Conservation (phyloP, 202 grass and related monocot genomes). For the Hordeum pubiflorum region DNA sequence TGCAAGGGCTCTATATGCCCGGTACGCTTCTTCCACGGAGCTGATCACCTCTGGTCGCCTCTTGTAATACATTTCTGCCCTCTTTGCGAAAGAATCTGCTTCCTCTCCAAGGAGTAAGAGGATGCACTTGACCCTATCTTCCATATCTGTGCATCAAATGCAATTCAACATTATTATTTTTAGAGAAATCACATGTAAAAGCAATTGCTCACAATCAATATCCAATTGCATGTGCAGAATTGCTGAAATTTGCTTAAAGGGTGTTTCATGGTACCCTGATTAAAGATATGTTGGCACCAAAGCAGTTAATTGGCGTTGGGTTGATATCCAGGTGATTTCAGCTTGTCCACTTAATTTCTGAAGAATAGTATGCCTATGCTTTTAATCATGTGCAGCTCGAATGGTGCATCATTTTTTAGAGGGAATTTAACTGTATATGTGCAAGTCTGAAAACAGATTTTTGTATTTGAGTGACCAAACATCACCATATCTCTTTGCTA, state of each 20-base stretch:
- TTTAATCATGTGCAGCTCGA: neutral
- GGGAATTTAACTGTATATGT: neutral
- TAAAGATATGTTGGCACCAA: neutral
- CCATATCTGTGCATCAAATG: slow-evolving; percentile 63
- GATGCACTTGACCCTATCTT: slow-evolving; percentile 67
- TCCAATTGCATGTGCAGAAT: neutral
- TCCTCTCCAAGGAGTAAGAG: slow-evolving; percentile 75
- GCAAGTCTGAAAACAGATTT: no score
- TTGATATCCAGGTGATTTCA: neutral
- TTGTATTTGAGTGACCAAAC: neutral
- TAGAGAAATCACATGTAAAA: neutral
- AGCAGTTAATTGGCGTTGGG: neutral
- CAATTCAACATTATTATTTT: neutral
- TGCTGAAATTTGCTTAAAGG: neutral
- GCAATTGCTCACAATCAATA: neutral
- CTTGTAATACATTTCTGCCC: slow-evolving; percentile 93
- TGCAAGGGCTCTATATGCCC: slow-evolving; percentile 71
- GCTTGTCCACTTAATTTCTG: neutral
- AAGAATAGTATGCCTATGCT: neutral
- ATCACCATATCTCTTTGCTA: neutral
- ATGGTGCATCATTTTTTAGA: neutral
- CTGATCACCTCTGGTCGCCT: slow-evolving; percentile 63
- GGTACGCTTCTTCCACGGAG: slow-evolving; percentile 78
- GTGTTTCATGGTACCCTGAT: neutral
- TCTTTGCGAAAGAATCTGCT: slow-evolving; percentile 85